Percentiles rank a stretch among this genome's conserved stretches.
Evolutionary conservation across 306 rosid species (phyloP).

Genomic region (Astragalus glycyphyllos): DNA sequence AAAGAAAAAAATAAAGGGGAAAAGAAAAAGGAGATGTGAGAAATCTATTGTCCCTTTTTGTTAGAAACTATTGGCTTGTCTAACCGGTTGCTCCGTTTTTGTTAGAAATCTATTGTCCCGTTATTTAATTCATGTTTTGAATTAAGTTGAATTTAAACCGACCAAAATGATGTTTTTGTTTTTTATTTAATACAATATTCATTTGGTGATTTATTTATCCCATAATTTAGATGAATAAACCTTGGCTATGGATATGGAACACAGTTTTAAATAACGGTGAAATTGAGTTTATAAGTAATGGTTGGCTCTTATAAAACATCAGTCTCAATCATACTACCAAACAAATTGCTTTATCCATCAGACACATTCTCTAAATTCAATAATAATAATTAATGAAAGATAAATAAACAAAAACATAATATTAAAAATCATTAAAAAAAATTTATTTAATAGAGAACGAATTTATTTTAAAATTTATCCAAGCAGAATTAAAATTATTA

Average conservation of each 20-base stretch:
- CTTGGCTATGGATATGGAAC: too few relatives aligned
- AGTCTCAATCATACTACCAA: constrained; percentile 30
- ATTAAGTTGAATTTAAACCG: too few relatives aligned
- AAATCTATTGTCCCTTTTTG: not conserved
- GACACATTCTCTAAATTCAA: not conserved
- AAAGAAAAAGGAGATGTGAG: not conserved
- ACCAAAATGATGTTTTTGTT: too few relatives aligned
- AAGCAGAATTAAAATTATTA: not conserved
- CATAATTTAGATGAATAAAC: too few relatives aligned
- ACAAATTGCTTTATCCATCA: not conserved
- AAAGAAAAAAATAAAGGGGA: not conserved
- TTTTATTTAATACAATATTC: too few relatives aligned
- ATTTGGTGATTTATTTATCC: too few relatives aligned
- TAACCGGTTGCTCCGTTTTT: too few relatives aligned
- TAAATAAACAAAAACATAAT: not conserved
- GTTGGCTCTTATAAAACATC: constrained; percentile 7
- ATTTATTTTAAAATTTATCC: not conserved
- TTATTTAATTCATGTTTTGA: too few relatives aligned
- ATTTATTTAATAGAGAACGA: too few relatives aligned
- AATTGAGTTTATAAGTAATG: constrained; percentile 26
- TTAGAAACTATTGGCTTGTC: not conserved
- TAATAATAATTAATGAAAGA: constrained; percentile 1
- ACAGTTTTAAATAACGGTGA: not conserved
- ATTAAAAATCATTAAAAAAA: not conserved
- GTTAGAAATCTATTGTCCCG: too few relatives aligned